These are phyloP conservation scores for Beauveria pseudobassiana DNA, from an alignment of 2,329 filamentous ascomycete species.

Conservation along the genomic window DNA sequence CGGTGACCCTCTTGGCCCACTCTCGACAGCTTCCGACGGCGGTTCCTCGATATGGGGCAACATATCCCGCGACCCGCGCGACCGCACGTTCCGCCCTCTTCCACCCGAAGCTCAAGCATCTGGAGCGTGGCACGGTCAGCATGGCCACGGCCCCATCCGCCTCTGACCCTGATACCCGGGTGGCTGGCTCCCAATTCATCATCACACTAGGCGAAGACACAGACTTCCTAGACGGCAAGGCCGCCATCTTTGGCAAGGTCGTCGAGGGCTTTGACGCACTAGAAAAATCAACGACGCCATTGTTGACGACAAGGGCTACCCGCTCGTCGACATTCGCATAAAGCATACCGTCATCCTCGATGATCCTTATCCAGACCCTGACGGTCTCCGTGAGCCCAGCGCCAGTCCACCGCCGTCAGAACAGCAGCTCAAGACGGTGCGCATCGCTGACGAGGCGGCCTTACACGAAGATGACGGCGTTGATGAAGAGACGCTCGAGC, in stretches of 20 bases:
- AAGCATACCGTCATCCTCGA: conserved; percentile 88
- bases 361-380: conserved; percentile 81
- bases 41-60: conserved; percentile 90
- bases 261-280: conserved; percentile 92
- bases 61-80: conserved; percentile 56
- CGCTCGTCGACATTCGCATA: conserved; percentile 89
- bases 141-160: conserved; percentile 85
- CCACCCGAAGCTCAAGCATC: conserved; percentile 79
- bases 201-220: conserved; percentile 84
- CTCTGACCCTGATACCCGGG: conserved; percentile 68
- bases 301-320: conserved; percentile 76
- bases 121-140: conserved; percentile 85
- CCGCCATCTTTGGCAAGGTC: conserved; percentile 90
- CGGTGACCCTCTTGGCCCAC: conserved; percentile 85
- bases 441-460: conserved; percentile 83
- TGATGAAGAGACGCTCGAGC: conserved; percentile 76
- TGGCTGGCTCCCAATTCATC: conserved; percentile 89
- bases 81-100: conserved; percentile 81
- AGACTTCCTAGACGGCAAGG: conserved; percentile 85
- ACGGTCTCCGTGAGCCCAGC: conserved; percentile 67
- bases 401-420: conserved; percentile 74
- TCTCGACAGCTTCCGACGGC: conserved; percentile 78
- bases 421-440: conserved; percentile 81
- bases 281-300: conserved; percentile 87
- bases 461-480: conserved; percentile 61